A percentile compares a stretch with the other conserved stretches of the same genome.
These are phyloP conservation scores for Polygonum aviculare DNA, from an alignment of 148 eudicot species.

Conservation along the genomic window DNA sequence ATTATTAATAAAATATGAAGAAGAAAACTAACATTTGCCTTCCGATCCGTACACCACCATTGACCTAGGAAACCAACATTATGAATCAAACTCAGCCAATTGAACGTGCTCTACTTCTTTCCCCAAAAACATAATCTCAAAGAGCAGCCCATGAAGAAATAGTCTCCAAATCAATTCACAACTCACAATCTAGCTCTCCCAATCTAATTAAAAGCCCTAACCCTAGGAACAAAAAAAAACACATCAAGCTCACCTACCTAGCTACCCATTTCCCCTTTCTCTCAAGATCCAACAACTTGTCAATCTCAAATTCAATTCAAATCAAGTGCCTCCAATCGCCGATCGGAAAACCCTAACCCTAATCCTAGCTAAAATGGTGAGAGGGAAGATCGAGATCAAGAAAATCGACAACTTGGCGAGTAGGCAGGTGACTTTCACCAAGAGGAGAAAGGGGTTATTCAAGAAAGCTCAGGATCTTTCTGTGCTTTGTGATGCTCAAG, in stretches of 20 bases:
- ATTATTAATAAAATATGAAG: background rate
- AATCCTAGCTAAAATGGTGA: slow-evolving; percentile 24
- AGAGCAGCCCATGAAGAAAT: too few species aligned
- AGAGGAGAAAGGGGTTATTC: slow-evolving; percentile 48
- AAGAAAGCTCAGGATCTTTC: slow-evolving; percentile 56
- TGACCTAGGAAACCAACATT: background rate
- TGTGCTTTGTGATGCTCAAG: slow-evolving; percentile 46
- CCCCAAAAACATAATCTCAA: background rate
- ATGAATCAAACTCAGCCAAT: background rate
- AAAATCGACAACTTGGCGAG: slow-evolving; percentile 44
- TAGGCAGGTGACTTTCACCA: slow-evolving; percentile 58
- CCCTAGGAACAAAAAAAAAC: too few species aligned
- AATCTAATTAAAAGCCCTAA: too few species aligned
- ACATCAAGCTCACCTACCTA: too few species aligned
- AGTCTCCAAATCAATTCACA: too few species aligned
- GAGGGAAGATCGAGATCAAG: slow-evolving; percentile 45
- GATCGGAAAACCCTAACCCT: too few species aligned
- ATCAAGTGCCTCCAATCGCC: background rate
- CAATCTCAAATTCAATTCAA: background rate
- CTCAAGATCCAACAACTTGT: too few species aligned
- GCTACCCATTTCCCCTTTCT: too few species aligned
- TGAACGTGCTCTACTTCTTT: background rate
- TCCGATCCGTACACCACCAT: background rate
- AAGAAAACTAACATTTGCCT: background rate
- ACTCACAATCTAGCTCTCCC: too few species aligned